Evolutionary conservation across 345 rosid species (phyloP).

Genomic region (Rhodamnia rubescens): DNA sequence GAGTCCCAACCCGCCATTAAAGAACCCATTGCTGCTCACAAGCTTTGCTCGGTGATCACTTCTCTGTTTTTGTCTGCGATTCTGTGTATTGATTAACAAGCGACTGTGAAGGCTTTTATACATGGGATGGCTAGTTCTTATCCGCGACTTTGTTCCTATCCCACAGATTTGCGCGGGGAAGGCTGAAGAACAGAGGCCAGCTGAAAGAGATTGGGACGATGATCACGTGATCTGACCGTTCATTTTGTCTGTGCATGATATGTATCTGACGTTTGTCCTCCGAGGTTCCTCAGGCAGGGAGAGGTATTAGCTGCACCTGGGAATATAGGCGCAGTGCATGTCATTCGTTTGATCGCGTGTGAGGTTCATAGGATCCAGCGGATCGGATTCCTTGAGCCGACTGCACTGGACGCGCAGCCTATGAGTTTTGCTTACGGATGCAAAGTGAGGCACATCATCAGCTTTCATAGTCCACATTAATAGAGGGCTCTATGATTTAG

Average conservation of each 20-base stretch:
- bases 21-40: slow-evolving; percentile 55
- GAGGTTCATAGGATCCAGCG: not conserved
- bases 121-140: not conserved
- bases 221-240: not conserved
- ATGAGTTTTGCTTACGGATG: not conserved
- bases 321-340: not conserved
- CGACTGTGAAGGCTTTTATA: not conserved
- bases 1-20: slow-evolving; percentile 97
- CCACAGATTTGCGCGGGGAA: not conserved
- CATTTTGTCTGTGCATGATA: not conserved
- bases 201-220: not conserved
- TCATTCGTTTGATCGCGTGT: not conserved
- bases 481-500: too few relatives aligned
- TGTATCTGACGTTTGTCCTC: not conserved
- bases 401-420: not conserved
- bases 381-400: not conserved
- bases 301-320: not conserved
- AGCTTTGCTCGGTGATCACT: not conserved
- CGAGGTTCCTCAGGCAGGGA: not conserved
- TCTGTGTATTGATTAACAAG: not conserved
- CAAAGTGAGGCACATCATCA: not conserved
- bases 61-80: not conserved
- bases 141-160: slow-evolving; percentile 17
- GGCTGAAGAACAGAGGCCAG: too few relatives aligned
- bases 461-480: not conserved